Base-by-base conservation (phyloP, 768 basidiomycete species). In the Leucocoprinus birnbaumii region DNA sequence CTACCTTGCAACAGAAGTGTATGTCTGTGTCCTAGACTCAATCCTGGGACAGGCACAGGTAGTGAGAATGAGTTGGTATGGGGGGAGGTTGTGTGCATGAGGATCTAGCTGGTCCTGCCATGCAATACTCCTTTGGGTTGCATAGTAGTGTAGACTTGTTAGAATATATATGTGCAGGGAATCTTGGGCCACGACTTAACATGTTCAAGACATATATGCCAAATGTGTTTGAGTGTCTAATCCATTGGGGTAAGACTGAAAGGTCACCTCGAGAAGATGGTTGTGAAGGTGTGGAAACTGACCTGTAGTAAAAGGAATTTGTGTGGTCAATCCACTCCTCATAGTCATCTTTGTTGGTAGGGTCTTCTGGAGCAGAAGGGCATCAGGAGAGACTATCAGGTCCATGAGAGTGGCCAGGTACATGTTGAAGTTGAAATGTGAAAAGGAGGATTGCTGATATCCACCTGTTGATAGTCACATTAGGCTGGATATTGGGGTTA, bases 401-500 rank as follows among this genome's bases (percentile, higher is more conserved):
- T 18, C 58, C 58, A 54, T 58, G 49, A 25, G 14, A 10, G 25
- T 52, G n/a, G 3, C 57, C 45, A 35, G 67, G 50, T 55, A 65
- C 63, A 37, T 70, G 69, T 0, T 51, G 34, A 0, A 71, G 58
- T 16, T 48, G 47, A 55, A 70, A 68, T n/a, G 59, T 21, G 50
- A 71, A 71, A 19, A 65, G 35, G 2, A 67, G 57, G 26, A 71
- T 66, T 2, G 49, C 62, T 1, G 58, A 57, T 24, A 68, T 67
- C 69, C 69, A 70, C 2, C 64, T 48, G 56, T 69, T 68, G 3
- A 70, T 63, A 1, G 67, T 42, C 0, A 64, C 60, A 38, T 68
- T 71, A 0, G 69, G 71, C 19, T 68, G 64, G 0, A 69, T 53
- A 49, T 71, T 68, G 0, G 65, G 71, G 37, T 69, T 61, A n/a